A percentile compares a stretch with the other conserved stretches of the same genome.
Evolutionary conservation across 2,329 filamentous ascomycete species (phyloP).

Genomic region (Calonectria henricotiae): DNA sequence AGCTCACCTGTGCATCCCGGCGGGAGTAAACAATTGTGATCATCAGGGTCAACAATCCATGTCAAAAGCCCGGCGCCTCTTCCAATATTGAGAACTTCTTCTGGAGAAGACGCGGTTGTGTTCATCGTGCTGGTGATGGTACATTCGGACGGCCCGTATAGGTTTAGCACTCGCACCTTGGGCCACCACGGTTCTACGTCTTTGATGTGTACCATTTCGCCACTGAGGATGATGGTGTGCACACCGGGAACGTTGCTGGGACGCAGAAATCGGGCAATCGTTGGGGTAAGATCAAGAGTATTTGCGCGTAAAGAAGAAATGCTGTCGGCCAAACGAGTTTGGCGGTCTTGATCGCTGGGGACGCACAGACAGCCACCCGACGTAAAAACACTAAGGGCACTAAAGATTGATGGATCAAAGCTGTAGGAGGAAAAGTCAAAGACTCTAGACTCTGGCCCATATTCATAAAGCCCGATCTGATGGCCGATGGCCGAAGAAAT

Average conservation of each 20-base stretch:
- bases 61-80: slow-evolving; percentile 18
- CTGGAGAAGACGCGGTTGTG: neutral
- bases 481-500: slow-evolving; percentile 33
- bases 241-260: slow-evolving; percentile 36
- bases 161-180: slow-evolving; percentile 21
- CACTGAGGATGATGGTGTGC: slow-evolving; percentile 7
- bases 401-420: slow-evolving; percentile 45
- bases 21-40: slow-evolving; percentile 46
- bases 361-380: slow-evolving; percentile 68
- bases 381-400: slow-evolving; percentile 39
- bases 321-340: slow-evolving; percentile 60
- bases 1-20: slow-evolving; percentile 62
- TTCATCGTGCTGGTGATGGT: slow-evolving; percentile 28
- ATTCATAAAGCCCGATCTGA: slow-evolving; percentile 26
- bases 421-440: slow-evolving; percentile 47
- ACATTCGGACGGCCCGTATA: slow-evolving; percentile 37
- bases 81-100: slow-evolving; percentile 26
- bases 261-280: slow-evolving; percentile 63
- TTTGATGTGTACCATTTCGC: neutral
- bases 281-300: slow-evolving; percentile 59
- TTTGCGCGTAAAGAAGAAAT: slow-evolving; percentile 40
- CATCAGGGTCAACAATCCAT: slow-evolving; percentile 50
- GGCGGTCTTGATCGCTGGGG: slow-evolving; percentile 68
- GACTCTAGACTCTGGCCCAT: slow-evolving; percentile 38
- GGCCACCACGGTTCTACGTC: slow-evolving; percentile 5